Percentiles rank a stretch among this genome's conserved stretches.
phyloP scores from a whole-genome alignment of 257 asterid species.

The Primulina tabacum region DNA sequence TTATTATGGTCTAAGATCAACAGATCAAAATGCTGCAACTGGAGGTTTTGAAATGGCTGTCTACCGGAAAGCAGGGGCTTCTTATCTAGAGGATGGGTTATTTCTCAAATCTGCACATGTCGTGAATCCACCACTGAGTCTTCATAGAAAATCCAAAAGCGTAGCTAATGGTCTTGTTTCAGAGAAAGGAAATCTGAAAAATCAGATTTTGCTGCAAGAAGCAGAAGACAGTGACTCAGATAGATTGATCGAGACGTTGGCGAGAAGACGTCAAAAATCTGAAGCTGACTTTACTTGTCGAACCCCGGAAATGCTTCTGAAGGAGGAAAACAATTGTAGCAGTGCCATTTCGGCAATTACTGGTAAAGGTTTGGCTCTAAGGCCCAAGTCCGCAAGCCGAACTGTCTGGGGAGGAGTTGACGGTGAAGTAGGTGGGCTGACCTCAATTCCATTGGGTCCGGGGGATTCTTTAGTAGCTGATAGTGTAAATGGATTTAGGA shows the following conservation, averaged over 20 bases:
- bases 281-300: slow-evolving; percentile 46
- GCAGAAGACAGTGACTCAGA: slow-evolving; percentile 37
- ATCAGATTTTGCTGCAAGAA: slow-evolving; percentile 37
- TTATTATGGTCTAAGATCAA: slow-evolving; percentile 54
- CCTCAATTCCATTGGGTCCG: slow-evolving; percentile 33
- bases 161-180: slow-evolving; percentile 50
- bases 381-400: slow-evolving; percentile 65
- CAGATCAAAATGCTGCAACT: slow-evolving; percentile 33
- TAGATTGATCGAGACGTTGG: slow-evolving; percentile 53
- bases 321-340: slow-evolving; percentile 52
- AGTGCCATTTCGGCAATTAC: slow-evolving; percentile 50
- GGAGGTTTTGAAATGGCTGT: slow-evolving; percentile 59
- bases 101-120: slow-evolving; percentile 32
- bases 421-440: slow-evolving; percentile 37
- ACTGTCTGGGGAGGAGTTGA: slow-evolving; percentile 28
- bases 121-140: slow-evolving; percentile 49
- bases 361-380: slow-evolving; percentile 67
- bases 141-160: slow-evolving; percentile 67
- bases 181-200: slow-evolving; percentile 40
- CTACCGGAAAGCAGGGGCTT: slow-evolving; percentile 48
- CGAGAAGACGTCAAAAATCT: slow-evolving; percentile 62
- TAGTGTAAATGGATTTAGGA: slow-evolving; percentile 44
- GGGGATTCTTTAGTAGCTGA: slow-evolving; percentile 46
- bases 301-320: slow-evolving; percentile 62
- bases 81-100: slow-evolving; percentile 46